Evolutionary conservation across 176 grass and related monocot species (phyloP).

Genomic region (Phoenix dactylifera): DNA sequence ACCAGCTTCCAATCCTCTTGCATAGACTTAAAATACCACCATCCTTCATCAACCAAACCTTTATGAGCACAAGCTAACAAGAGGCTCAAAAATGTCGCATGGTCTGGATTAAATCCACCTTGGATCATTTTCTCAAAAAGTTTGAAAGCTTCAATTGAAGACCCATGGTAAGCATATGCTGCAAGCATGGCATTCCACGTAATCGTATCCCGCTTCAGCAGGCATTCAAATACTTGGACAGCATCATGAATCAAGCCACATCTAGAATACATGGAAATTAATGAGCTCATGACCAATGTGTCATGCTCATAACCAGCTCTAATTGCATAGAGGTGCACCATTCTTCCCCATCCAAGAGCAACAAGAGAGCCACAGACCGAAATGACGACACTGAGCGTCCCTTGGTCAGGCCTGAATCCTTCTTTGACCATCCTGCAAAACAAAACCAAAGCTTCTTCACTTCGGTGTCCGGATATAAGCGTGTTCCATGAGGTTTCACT

Average conservation of each 20-base stretch:
- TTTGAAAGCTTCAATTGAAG: slow-evolving; percentile 44
- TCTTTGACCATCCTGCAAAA: slow-evolving; percentile 41
- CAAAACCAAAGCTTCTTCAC: slow-evolving; percentile 40
- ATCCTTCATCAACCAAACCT: slow-evolving; percentile 64
- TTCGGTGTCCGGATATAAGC: slow-evolving; percentile 49
- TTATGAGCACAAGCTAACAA: slow-evolving; percentile 61
- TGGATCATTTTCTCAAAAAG: slow-evolving; percentile 44
- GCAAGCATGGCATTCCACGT: slow-evolving; percentile 83
- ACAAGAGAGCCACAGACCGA: slow-evolving; percentile 57
- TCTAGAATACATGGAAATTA: slow-evolving; percentile 70
- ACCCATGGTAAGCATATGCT: slow-evolving; percentile 63
- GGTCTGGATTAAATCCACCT: slow-evolving; percentile 44
- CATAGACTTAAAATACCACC: slow-evolving; percentile 51
- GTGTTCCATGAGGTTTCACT: slow-evolving; percentile 68
- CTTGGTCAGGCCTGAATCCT: slow-evolving; percentile 59
- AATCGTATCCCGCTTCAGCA: slow-evolving; percentile 44
- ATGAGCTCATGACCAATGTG: slow-evolving; percentile 61
- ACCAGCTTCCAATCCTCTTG: slow-evolving; percentile 49
- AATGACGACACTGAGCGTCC: slow-evolving; percentile 39
- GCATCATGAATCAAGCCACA: slow-evolving; percentile 54
- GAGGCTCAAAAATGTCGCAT: slow-evolving; percentile 57
- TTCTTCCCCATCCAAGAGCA: slow-evolving; percentile 54
- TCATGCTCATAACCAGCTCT: slow-evolving; percentile 57
- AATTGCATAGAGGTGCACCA: slow-evolving; percentile 47
- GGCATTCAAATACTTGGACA: slow-evolving; percentile 36